Percentiles rank a stretch among this genome's conserved stretches.
These are phyloP conservation scores for Xylaria multiplex DNA, from an alignment of 2,329 filamentous ascomycete species.

Conservation along the genomic window DNA sequence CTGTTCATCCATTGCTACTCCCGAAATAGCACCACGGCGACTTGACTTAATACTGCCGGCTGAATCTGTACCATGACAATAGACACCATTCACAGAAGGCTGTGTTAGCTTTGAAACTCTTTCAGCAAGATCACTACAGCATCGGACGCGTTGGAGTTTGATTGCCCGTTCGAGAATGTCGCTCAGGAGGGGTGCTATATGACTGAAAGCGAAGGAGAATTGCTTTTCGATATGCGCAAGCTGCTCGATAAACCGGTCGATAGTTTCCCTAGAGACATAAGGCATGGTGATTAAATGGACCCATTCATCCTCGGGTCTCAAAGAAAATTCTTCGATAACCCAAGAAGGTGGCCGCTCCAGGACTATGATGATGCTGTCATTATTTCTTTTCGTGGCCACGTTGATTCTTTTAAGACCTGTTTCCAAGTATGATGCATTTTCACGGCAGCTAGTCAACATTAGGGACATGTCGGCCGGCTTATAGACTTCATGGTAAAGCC, in stretches of 20 bases:
- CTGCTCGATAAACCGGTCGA: conserved; percentile 26
- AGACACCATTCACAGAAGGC: background rate
- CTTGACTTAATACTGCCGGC: background rate
- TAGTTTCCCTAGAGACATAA: conserved; percentile 17
- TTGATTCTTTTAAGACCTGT: conserved; percentile 4
- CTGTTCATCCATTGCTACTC: background rate
- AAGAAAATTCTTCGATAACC: conserved; percentile 30
- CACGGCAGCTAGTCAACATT: conserved; percentile 22
- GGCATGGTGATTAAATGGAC: conserved; percentile 33
- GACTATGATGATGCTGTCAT: conserved; percentile 16
- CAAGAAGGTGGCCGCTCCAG: conserved; percentile 26
- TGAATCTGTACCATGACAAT: background rate
- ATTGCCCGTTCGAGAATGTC: background rate
- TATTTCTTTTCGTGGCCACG: conserved; percentile 18
- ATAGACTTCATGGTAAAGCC: conserved; percentile 29
- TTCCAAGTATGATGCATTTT: conserved; percentile 19
- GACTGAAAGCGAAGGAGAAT: conserved; percentile 7
- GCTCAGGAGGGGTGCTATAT: background rate
- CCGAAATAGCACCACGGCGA: conserved; percentile 5
- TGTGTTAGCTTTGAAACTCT: conserved; percentile 4
- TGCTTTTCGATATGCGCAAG: conserved; percentile 6
- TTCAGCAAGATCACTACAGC: conserved; percentile 13
- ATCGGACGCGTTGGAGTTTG: conserved; percentile 6
- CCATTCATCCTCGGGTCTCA: conserved; percentile 30
- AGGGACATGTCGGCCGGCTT: conserved; percentile 2